Evolutionary conservation across 1,139 yeast genomes (phyloP), one percentile per base, ranked within the genome.

Genomic region (Tardiomyces blankii): DNA sequence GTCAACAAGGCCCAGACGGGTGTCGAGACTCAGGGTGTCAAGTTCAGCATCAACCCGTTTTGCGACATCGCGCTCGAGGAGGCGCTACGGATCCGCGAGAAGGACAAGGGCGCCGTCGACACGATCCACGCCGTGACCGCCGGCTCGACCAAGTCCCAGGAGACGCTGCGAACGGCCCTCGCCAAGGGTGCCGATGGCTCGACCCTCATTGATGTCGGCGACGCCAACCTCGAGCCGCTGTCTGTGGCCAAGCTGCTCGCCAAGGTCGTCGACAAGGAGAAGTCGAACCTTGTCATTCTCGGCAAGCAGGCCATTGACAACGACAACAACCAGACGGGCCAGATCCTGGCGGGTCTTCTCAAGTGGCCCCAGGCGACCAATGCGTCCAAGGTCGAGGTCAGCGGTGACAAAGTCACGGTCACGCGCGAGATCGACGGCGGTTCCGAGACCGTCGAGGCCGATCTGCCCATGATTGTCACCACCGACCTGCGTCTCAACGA

Each of bases 321-420:
- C 58, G 98, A 91, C 61, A 74, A 86, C 43, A 87, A 86, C 65
- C 96, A 89, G 66, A 89, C 96, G n/a, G 98, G 98, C 23, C 97
- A 89, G 67, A 86, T 91, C 79, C 75, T 91, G 49, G 97, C 96
- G 2, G 97, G 96, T 7, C 70, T 91, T 53, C 75, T 91, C 65
- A 78, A 82, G 59, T 91, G 98, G 98, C 95, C 97, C 16, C 98
- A 91, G 67, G 97, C 96, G 35, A 89, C 96, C 41, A 86, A 88
- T 62, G 98, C 97, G 8, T 82, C 95, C 44, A 84, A 87, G 65
- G 93, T 91, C 33, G 84, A 75, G 46, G 63, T 86, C 25, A 75
- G 72, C 40, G 78, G 77, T 27, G 80, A 75, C 44, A 65, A 67
- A 46, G 82, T 87, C 28, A 75, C 75, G 38, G 94, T 91, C 23